Evolutionary conservation across 306 rosid species (phyloP), one percentile per base, ranked within the genome.

Genomic region (Cucurbita argyrosperma): DNA sequence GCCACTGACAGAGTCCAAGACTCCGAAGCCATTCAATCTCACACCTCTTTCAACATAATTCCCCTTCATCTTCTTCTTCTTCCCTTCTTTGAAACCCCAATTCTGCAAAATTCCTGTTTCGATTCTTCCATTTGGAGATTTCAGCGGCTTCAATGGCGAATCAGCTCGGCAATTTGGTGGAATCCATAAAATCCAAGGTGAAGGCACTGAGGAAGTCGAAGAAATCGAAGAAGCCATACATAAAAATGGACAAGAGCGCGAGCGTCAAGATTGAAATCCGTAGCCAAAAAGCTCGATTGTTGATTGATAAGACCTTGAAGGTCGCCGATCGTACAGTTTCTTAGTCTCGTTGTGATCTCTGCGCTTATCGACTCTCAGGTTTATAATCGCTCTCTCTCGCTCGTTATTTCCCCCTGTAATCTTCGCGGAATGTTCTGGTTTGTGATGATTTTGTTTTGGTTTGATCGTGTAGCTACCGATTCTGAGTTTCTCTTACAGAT

Each of bases 261-360:
- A 94, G 97, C 62, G 96, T 94, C 2, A 86, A 72, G 83, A 96
- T 94, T 0, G 98, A 94, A 88, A 94, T 94, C 84, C 96, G 97
- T 4, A 94, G 98, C 90, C 83, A 83, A 59, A 89, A 88, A 62
- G 96, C 98, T 74, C 90, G 96, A 15, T 85, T 74, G 58, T 82
- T 94, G 67, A 94, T 94, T 4, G 94, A 94, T 43, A 90, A 93
- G 82, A 94, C 98, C 3, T 76, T 94, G 81, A 82, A 94, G 80
- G 87, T 84, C 50, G 96, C 98, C 62, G 96, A 88, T 82, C 80
- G 39, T 12, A 18, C 79, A 66, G 5, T 77, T 60, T 39, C 72
- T 72, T 87, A 64, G 76, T 63, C 53, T 50, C 59, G 11, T 21
- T 60, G 5, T 14, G 4, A 3, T 12, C 75, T 49, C 50, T 8